Base-by-base conservation (phyloP, 306 rosid species). In the Mimosa bimucronata region DNA sequence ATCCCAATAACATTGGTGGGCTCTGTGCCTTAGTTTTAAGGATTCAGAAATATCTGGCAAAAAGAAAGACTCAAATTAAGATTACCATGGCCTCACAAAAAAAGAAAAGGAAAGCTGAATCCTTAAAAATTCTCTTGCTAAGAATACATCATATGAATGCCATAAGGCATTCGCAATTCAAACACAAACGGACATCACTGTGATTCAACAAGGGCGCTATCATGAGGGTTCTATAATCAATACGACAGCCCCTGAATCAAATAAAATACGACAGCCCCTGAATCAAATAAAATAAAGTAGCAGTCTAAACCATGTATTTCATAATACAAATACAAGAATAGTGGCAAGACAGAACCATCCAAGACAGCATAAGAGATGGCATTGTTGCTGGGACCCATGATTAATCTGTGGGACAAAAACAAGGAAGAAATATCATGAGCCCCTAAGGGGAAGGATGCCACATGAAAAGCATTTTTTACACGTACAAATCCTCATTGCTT, bases 161-260 rank as follows among this genome's bases (percentile, higher is more conserved):
- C 46, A 30, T 30, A 50, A 29, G 23, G 58, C 19, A 50, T 73
- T 50, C n/a, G 3, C 23, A 25, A 19, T 73, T 50, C 42, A n/a
- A 16, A 29, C 44, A 48, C 19, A 45, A 26, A 46, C 8, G 75
- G 16, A 71, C 41, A 15, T 25, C 45, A 26, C 28, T 65, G 44
- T 26, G 73, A 81, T 55, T 78, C 29, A n/a, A 14, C 66, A 60
- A 38, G 16, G 45, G 62, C 10, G 25, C 62, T 41, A 50, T 6
- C 58, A 45, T 76, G 60, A 67, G 29, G 73, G 69, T 46, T 48
- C 40, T 46, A 68, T 9, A 37, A 55, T 68, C 84, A 75, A 81
- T 31, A 28, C 60, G 40, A 44, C 81, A 42, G 79, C 81, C 38
- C 41, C 76, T 34, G 21, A 82, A 53, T 62, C 53, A 79, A 77